Evolutionary conservation across 345 rosid genomes (phyloP), one percentile per base, ranked within the genome.

Genomic region (Sisymbrium irio): DNA sequence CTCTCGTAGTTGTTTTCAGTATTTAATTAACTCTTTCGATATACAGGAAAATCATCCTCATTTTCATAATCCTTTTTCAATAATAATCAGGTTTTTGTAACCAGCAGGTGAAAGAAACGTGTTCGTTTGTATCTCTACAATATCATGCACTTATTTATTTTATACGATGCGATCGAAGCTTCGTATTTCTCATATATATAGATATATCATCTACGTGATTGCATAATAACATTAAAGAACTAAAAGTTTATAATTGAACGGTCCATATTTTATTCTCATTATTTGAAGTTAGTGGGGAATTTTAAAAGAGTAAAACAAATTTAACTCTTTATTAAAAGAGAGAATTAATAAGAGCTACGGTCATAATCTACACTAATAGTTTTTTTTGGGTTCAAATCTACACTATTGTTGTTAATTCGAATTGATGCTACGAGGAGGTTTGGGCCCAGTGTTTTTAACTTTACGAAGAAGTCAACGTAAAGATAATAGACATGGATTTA

Each of bases 91-190:
- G 5, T 27, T 8, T 65, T 56, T 33, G 5, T 5, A 17, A 39
- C 15, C n/a, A 74, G 78, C 58, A 46, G 67, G 78, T 66, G 35
- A 50, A 49, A 37, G 39, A 75, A 75, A 49, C 62, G 62, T 50
- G 62, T 47, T 67, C 18, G 62, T 49, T 41, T n/a, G 9, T 42
- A 27, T 54, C 45, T 40, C 18, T 47, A 22, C n/a, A 36, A 7
- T 60, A 39, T 47, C 6, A 60, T 20, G 30, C 46, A 35, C n/a
- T 22, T 36, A 22, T 6, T 9, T 35, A 33, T 22, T 14, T 25
- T 8, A 39, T 17, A 47, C 13, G 58, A 14, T 6, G 39, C 59
- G 50, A 25, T 17, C 10, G 60, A 51, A 25, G 61, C 14, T 66
- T 66, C 60, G 14, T 39, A 36, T 60, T 18, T 17, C 4, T 45